phyloP scores from a whole-genome alignment of 2,329 filamentous ascomycete species.

The Trichoderma semiorbis region DNA sequence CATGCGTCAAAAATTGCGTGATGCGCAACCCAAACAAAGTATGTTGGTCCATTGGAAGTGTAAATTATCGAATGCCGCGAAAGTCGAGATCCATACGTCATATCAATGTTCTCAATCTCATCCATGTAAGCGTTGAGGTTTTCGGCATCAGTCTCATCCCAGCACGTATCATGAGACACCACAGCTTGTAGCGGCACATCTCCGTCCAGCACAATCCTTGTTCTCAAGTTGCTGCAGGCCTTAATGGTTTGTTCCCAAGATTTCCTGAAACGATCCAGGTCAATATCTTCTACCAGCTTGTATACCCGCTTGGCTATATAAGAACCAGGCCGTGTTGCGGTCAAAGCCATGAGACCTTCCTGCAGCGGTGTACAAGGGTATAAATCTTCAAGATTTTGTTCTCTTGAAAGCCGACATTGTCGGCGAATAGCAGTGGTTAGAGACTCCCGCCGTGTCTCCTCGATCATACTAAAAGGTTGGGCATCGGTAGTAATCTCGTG shows the following conservation, averaged over 20 bases:
- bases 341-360: constrained; percentile 34
- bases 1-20: constrained; percentile 26
- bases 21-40: constrained; percentile 24
- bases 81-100: constrained; percentile 10
- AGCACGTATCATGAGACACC: constrained; percentile 9
- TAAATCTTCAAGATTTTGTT: constrained; percentile 24
- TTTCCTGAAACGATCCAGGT: constrained; percentile 20
- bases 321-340: constrained; percentile 23
- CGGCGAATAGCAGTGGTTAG: background rate
- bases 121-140: background rate
- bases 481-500: background rate
- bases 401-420: background rate
- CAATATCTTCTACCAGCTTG: constrained; percentile 5
- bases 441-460: background rate
- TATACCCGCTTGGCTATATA: constrained; percentile 21
- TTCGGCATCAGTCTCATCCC: background rate
- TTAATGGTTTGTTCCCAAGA: constrained; percentile 22
- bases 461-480: background rate
- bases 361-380: constrained; percentile 39
- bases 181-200: constrained; percentile 16
- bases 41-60: background rate
- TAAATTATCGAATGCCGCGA: constrained; percentile 3
- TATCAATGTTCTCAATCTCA: background rate
- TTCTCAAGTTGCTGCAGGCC: constrained; percentile 21
- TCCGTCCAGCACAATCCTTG: constrained; percentile 22